A percentile compares a stretch with the other conserved stretches of the same genome.
These are phyloP conservation scores for Phytophthora foliorum DNA, from an alignment of 352 stramenopile genomes.

Conservation along the genomic window DNA sequence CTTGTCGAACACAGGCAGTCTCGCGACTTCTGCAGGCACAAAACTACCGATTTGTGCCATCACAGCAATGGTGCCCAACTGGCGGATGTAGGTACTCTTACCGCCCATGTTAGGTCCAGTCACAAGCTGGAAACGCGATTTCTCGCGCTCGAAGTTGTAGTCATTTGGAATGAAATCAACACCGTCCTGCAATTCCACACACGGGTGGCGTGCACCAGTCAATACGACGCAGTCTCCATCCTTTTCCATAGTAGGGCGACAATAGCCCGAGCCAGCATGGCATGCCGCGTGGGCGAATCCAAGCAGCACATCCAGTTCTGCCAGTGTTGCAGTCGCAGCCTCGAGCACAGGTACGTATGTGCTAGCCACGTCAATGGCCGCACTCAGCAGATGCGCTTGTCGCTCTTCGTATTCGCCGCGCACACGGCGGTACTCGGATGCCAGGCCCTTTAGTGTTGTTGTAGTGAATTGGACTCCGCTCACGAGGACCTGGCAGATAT, in stretches of 20 bases:
- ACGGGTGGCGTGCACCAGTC: conserved; percentile 95
- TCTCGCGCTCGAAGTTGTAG: conserved; percentile 89
- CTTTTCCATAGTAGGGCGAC: conserved; percentile 64
- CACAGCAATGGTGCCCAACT: conserved; percentile 95
- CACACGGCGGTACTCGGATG: conserved; percentile 86
- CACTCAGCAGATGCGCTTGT: conserved; percentile 91
- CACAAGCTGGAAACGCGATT: conserved; percentile 95
- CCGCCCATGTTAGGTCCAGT: conserved; percentile 99
- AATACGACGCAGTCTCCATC: conserved; percentile 78
- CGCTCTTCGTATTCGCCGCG: conserved; percentile 93
- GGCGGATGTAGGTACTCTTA: conserved; percentile 99
- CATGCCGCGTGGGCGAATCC: conserved; percentile 96
- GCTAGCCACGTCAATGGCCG: conserved; percentile 95
- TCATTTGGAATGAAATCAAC: conserved; percentile 99
- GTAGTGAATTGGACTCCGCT: conserved; percentile 99
- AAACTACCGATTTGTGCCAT: conserved; percentile 98
- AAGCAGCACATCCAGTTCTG: conserved; percentile 96
- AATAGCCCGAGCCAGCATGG: conserved; percentile 89
- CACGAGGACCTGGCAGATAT: conserved; percentile 96
- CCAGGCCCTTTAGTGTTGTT: conserved; percentile 89
- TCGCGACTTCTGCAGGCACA: conserved; percentile 94
- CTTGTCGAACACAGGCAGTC: conserved; percentile 96
- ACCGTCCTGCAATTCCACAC: conserved; percentile 97
- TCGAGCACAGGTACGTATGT: conserved; percentile 98
- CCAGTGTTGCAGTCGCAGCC: conserved; percentile 85